Evolutionary conservation across 208 protist genomes (phyloP), one percentile per base, ranked within the genome.

Genomic region (Porcisia hertigi): DNA sequence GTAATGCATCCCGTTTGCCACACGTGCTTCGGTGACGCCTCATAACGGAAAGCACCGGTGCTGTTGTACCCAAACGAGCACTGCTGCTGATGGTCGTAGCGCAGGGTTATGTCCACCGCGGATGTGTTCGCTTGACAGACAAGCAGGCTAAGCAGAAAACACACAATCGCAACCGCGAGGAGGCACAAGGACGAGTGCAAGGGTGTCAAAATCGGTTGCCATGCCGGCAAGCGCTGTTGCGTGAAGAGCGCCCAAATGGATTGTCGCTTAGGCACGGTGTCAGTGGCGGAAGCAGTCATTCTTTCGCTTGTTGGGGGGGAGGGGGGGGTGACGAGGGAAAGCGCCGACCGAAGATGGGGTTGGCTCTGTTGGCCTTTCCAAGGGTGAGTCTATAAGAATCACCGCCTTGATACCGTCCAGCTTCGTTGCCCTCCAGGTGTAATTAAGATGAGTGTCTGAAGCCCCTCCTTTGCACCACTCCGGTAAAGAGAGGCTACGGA

Each of bases 121-220:
- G 83, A 55, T 43, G 90, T 75, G 71, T 95, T 96, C 11, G 85
- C 79, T 1, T 89, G 70, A 12, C 97, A 71, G 53, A 99, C 71
- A 0, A 89, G 77, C 12, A 95, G 80, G 25, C 98, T 98, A 41
- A 99, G 84, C 20, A 95, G 90, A 11, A 98, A 86, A 71, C 99
- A 99, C 25, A 99, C 58, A 63, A 98, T 43, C 53, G 92, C 94
- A 0, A 99, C 69, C 1, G 96, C 47, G 43, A 99, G 81, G 72
- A 99, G 98, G 30, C 81, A 85, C 8, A 93, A 62, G 39, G 98
- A 91, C 8, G 99, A 96, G 69, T 92, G 81, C 30, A 73, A 79
- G n/a, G 98, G 98, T 14, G 96, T 96, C 7, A 99, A 78, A 57
- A 99, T 91, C 1, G 98, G 98, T 76, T 99, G 97, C 97, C 98